Evolutionary conservation across 768 basidiomycete species (phyloP).

Genomic region (Boletus vinaceobasis): DNA sequence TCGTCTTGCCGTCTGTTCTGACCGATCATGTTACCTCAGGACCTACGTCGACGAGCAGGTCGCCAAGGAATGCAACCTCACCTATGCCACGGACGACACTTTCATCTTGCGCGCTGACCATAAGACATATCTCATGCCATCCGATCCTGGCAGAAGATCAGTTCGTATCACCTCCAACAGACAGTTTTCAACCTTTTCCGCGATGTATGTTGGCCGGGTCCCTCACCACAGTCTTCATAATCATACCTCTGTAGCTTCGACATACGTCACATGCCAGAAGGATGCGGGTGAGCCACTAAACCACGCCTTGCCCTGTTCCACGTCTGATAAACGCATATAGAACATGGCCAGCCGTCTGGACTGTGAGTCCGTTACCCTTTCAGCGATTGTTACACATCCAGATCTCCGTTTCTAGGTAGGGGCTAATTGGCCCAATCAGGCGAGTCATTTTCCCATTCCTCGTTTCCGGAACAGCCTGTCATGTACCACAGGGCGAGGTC

Average conservation of each 20-base stretch:
- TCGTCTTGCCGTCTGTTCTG: not conserved
- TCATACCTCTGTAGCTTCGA: conserved; percentile 21
- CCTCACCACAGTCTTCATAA: not conserved
- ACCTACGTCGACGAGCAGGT: conserved; percentile 25
- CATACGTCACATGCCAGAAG: conserved; percentile 30
- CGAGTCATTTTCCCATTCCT: not conserved
- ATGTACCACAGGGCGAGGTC: conserved; percentile 34
- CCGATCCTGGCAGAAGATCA: conserved; percentile 28
- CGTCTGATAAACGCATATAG: conserved; percentile 1
- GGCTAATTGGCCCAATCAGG: conserved; percentile 19
- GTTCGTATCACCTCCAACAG: conserved; percentile 27
- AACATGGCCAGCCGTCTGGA: conserved; percentile 28
- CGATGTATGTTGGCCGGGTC: conserved; percentile 13
- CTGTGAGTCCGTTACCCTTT: conserved; percentile 3
- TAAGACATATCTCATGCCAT: conserved; percentile 17
- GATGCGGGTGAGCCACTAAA: conserved; percentile 24
- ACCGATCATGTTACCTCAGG: conserved; percentile 3
- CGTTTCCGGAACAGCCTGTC: not conserved
- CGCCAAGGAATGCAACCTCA: conserved; percentile 29
- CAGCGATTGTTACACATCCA: too few species aligned
- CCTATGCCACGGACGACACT: conserved; percentile 23
- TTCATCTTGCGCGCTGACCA: conserved; percentile 33
- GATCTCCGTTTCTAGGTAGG: conserved; percentile 9
- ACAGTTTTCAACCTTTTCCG: conserved; percentile 16
- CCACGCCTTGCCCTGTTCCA: not conserved